A percentile compares a stretch with the other conserved stretches of the same genome.
phyloP scores from a whole-genome alignment of 805 yeast genomes.

The Ogataea kodamae region DNA sequence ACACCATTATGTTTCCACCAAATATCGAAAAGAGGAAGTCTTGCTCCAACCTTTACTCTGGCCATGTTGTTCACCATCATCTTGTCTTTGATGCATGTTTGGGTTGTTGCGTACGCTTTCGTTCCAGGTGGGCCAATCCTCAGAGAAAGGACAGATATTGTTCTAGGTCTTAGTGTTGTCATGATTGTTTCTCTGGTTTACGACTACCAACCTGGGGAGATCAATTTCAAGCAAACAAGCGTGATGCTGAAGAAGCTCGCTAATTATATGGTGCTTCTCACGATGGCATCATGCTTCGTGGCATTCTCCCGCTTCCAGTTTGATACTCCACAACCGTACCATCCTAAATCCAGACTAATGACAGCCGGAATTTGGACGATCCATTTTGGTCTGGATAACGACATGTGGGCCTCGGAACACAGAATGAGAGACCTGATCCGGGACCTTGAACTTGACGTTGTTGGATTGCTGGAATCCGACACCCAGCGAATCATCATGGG shows the following conservation, averaged over 20 bases:
- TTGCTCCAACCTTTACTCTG: conserved; percentile 50
- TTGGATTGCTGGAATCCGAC: conserved; percentile 89
- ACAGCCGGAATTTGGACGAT: conserved; percentile 99
- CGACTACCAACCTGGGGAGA: conserved; percentile 12
- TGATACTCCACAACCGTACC: conserved; percentile 61
- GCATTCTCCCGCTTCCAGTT: conserved; percentile 56
- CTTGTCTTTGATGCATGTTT: conserved; percentile 76
- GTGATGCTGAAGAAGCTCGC: conserved; percentile 18
- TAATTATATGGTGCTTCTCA: conserved; percentile 33
- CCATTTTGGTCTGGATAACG: conserved; percentile 95
- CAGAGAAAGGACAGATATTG: conserved; percentile 83
- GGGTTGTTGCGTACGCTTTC: conserved; percentile 98
- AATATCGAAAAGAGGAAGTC: conserved; percentile 34
- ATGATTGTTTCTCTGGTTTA: conserved; percentile 49
- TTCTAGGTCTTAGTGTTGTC: conserved; percentile 54
- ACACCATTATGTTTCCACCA: conserved; percentile 60
- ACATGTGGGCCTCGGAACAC: conserved; percentile 94
- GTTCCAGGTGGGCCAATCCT: conserved; percentile 90
- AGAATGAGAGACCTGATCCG: conserved; percentile 80
- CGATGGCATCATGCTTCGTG: conserved; percentile 47
- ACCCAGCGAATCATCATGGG: conserved; percentile 95
- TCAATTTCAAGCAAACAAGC: conserved; percentile 8
- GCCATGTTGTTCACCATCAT: conserved; percentile 49
- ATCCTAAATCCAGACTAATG: conserved; percentile 65
- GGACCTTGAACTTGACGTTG: conserved; percentile 86